Base-by-base conservation (phyloP, 495 filamentous ascomycete genomes). In the Xylaria bambusicola region DNA sequence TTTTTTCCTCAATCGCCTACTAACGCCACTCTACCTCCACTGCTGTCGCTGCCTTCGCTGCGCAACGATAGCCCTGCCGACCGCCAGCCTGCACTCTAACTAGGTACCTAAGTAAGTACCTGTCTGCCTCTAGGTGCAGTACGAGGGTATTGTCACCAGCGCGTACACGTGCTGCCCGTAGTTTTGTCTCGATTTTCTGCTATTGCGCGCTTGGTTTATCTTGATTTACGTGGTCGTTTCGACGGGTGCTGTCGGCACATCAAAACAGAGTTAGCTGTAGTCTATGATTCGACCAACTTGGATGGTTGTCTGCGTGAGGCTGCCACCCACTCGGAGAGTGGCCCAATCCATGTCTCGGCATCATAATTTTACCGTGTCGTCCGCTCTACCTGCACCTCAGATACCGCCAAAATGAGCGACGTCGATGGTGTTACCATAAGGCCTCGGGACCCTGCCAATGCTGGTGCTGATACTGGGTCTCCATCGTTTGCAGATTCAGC, bases 261-360 rank as follows among this genome's bases (percentile, higher is more conserved):
- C 26, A 23, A 42, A 44, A 54, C 9, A 26, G 38, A 21, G 31
- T 15, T 7, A 33, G 38, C 38, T 21, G 46, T 51, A 46, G 36
- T 21, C 17, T 20, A 38, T 40, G n/a, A 44, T 44, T 36, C 23
- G 36, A 18, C 17, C 1, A 17, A 49, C 46, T 17, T 58, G 41
- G 26, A 51, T 58, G 56, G 46, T 58, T 40, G 55, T 48, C 51
- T 60, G 55, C 58, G 53, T 62, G 61, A 70, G 68, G 68, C 68
- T 68, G 66, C 54, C 53, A 18, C 45, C 66, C 65, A 61, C 58
- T 56, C 44, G 21, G 33, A 56, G 60, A 71, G 66, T 68, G 68
- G 66, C 63, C 65, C 65, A 62, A 68, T 63, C 68, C 65, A 58
- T 66, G 65, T 64, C 63, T 64, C 63, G 62, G 63, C 61, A 40